Evolutionary conservation across 78 protist species (phyloP).

Genomic region (Anaeramoeba ignava): DNA sequence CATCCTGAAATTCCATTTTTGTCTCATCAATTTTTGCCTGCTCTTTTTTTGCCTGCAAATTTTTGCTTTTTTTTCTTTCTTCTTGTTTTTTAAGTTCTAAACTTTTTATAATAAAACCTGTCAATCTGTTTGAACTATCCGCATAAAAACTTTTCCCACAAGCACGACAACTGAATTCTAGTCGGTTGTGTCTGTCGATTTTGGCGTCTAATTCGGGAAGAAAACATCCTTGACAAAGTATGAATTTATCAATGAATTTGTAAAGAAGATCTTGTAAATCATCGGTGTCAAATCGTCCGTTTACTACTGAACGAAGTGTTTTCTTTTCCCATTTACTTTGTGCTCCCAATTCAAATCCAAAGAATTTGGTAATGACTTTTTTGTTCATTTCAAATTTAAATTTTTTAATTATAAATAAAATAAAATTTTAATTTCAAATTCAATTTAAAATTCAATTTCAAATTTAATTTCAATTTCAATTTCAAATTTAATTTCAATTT

Average conservation of each 20-base stretch:
- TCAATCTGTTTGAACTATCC: not conserved
- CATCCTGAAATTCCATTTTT: not conserved
- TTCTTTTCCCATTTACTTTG: not conserved
- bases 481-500: too few relatives aligned
- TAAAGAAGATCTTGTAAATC: not conserved
- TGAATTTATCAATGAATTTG: not conserved
- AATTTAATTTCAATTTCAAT: too few relatives aligned
- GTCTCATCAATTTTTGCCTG: not conserved
- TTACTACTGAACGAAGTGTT: not conserved
- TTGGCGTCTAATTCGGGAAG: not conserved
- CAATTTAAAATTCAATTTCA: too few relatives aligned
- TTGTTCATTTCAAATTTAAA: not conserved
- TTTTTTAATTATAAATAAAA: too few relatives aligned
- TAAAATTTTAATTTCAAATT: too few relatives aligned
- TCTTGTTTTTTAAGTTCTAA: too few relatives aligned
- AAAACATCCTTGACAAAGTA: not conserved
- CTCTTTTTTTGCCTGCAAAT: not conserved
- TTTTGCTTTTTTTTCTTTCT: not conserved
- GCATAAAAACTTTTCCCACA: not conserved
- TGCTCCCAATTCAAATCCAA: not conserved
- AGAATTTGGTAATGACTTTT: not conserved
- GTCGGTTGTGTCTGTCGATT: not conserved
- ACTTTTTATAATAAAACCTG: not conserved
- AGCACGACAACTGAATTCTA: not conserved
- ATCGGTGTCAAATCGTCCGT: not conserved